Percentiles rank a stretch among this genome's conserved stretches.
These are phyloP conservation scores for Ailanthus altissimus DNA, from an alignment of 345 rosid species.

Conservation along the genomic window DNA sequence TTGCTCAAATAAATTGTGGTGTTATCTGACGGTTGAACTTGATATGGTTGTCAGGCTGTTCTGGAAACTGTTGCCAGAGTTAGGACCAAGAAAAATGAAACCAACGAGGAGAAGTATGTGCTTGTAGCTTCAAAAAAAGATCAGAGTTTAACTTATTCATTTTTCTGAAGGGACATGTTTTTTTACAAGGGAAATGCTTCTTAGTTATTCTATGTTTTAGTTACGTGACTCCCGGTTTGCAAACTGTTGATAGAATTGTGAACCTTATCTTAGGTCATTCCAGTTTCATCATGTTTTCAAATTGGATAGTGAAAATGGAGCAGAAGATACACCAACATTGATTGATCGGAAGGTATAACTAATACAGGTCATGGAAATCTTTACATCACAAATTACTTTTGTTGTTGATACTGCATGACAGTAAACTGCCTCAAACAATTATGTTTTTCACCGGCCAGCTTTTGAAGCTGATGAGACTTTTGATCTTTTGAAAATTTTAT, in stretches of 20 bases:
- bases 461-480: conserved; percentile 13
- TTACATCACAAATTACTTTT: conserved; percentile 8
- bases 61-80: too few species aligned
- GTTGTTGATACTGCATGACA: background rate
- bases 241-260: conserved; percentile 34
- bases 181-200: background rate
- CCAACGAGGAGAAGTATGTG: too few species aligned
- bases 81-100: too few species aligned
- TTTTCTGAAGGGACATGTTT: conserved; percentile 9
- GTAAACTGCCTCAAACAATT: background rate
- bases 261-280: conserved; percentile 58
- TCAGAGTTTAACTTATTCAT: background rate
- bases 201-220: conserved; percentile 5
- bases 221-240: conserved; percentile 16
- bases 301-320: conserved; percentile 83
- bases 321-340: conserved; percentile 84
- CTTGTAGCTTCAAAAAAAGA: too few species aligned
- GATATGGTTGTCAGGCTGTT: too few species aligned
- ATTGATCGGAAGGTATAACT: conserved; percentile 80
- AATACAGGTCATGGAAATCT: background rate
- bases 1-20: conserved; percentile 11
- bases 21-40: conserved; percentile 2
- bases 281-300: conserved; percentile 81
- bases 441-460: background rate
- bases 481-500: conserved; percentile 22